Conservation (phyloP, 192 early-diverging fungal species). For the Rhizophagus clarus region DNA sequence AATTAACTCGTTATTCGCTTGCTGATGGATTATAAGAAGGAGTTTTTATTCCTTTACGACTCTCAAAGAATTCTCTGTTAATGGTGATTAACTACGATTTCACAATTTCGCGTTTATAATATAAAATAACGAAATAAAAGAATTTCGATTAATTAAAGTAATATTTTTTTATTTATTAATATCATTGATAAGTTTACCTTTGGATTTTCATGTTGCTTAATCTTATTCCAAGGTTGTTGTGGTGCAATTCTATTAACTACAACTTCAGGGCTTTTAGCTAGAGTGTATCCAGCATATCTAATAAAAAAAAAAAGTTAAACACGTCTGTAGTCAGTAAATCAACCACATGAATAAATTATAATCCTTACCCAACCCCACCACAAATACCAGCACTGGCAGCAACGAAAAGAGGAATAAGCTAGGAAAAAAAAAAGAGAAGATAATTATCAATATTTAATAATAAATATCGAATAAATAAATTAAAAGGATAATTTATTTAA, state of each 20-base stretch:
- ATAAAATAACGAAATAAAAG: background rate
- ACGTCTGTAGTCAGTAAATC: background rate
- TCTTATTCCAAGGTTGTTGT: slow-evolving; percentile 9
- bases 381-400: background rate
- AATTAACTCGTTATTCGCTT: too few species aligned
- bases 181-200: background rate
- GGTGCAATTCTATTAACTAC: background rate
- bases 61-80: slow-evolving; percentile 4
- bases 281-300: slow-evolving; percentile 3
- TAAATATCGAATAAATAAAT: background rate
- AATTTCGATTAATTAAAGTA: background rate
- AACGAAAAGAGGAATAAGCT: background rate
- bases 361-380: background rate
- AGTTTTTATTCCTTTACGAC: background rate
- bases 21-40: background rate
- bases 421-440: background rate
- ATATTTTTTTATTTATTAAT: too few species aligned
- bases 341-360: background rate
- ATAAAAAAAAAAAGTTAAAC: background rate
- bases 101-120: background rate
- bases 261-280: slow-evolving; percentile 4
- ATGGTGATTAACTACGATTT: background rate
- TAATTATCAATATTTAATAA: background rate
- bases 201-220: slow-evolving; percentile 6
- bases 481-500: background rate